A percentile compares a stretch with the other conserved stretches of the same genome.
Conservation (phyloP, 768 basidiomycete species). For the Naganishia vishniacii region DNA sequence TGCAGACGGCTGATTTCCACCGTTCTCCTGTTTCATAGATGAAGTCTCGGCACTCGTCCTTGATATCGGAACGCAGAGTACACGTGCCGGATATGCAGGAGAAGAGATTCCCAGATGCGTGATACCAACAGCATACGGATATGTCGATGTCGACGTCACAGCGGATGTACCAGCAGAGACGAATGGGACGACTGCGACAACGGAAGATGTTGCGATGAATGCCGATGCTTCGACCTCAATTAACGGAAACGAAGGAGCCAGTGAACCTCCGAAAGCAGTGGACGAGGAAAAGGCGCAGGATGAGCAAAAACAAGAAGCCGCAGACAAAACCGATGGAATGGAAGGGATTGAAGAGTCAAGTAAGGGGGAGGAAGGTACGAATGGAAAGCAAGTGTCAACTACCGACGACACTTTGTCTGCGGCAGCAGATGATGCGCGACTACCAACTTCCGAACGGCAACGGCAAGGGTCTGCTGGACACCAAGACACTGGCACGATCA, state of each 20-base stretch:
- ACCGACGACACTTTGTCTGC: background rate
- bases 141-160: slow-evolving; percentile 55
- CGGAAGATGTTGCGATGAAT: background rate
- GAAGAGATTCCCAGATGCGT: slow-evolving; percentile 92
- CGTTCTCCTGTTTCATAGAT: slow-evolving; percentile 55
- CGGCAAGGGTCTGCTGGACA: background rate
- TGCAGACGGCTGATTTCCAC: no score
- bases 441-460: slow-evolving; percentile 1
- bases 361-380: background rate
- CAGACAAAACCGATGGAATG: background rate
- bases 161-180: background rate
- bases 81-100: slow-evolving; percentile 93
- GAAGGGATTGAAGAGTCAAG: slow-evolving; percentile 7
- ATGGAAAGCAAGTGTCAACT: background rate
- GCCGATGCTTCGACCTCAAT: background rate
- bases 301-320: slow-evolving; percentile 1
- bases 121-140: slow-evolving; percentile 83
- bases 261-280: background rate
- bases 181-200: background rate
- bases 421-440: background rate
- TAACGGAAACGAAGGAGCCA: background rate
- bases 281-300: background rate
- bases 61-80: slow-evolving; percentile 82
- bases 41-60: slow-evolving; percentile 95
- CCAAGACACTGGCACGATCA: slow-evolving; percentile 24